Percentiles rank a stretch among this genome's conserved stretches.
Evolutionary conservation across 257 asterid genomes (phyloP).

Genomic region (Jacaranda mimosifolia): DNA sequence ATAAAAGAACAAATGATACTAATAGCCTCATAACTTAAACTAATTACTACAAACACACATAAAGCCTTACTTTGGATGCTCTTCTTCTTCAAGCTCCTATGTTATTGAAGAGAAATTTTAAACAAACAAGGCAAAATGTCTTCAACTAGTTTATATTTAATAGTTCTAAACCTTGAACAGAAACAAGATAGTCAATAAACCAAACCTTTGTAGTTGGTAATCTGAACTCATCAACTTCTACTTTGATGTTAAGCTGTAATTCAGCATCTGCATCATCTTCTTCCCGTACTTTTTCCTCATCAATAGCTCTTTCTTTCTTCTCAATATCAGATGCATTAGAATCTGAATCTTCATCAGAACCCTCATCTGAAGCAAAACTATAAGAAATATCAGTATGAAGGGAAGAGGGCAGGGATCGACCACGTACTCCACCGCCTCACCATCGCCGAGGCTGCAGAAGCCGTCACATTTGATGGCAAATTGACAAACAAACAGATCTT

Average conservation of each 20-base stretch:
- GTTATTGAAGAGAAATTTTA: no score
- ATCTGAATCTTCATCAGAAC: slow-evolving; percentile 53
- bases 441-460: no score
- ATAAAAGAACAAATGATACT: slow-evolving; percentile 2
- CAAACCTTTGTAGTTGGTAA: slow-evolving; percentile 81
- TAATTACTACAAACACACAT: slow-evolving; percentile 4
- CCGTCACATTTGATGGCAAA: no score
- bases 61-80: slow-evolving; percentile 67
- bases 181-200: no score
- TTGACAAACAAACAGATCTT: no score
- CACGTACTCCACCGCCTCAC: no score
- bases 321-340: slow-evolving; percentile 72
- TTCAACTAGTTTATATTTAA: no score
- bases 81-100: slow-evolving; percentile 91
- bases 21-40: background rate
- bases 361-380: slow-evolving; percentile 45
- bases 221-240: slow-evolving; percentile 79
- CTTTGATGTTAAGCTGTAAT: slow-evolving; percentile 62
- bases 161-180: no score
- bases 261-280: slow-evolving; percentile 62
- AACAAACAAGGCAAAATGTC: no score
- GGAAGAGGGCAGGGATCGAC: background rate
- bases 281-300: slow-evolving; percentile 56
- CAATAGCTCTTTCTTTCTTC: slow-evolving; percentile 58
- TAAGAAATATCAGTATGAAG: slow-evolving; percentile 3